Base-by-base conservation (phyloP, 1,139 yeast species). In the Diutina mesorugosa region DNA sequence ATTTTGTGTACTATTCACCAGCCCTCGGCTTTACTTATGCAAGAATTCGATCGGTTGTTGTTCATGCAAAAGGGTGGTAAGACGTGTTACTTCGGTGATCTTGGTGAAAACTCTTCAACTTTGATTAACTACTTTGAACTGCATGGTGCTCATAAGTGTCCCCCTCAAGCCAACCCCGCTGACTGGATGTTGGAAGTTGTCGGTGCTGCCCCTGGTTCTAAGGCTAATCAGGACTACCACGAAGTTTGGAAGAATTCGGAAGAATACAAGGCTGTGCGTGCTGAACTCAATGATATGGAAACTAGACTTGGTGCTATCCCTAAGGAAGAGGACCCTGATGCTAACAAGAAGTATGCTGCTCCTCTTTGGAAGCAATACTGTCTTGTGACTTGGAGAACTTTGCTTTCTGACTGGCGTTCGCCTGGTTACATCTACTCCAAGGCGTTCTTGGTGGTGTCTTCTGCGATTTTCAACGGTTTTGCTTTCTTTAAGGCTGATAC, bases 1-100 rank as follows among this genome's bases (percentile, higher is more conserved):
- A 84, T 87, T 64, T 71, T 87, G 66, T 87, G 93, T 72, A 87
- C 95, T 10, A 87, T 87, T 61, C 95, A 87, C 69, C 95, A 87
- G 69, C 95, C 95, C 58, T 85, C 91, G 4, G 91, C 95, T 51
- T 76, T 85, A 57, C 72, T 87, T 65, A 77, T 87, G 71, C 85
- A 85, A 66, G 88, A 85, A 64, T 88, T 87, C 66, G 95, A 87
- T 65, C 79, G 95, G 60, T 72, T 87, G 60, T 71, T 87, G 61
- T 85, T 87, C 66, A 72, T 87, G 67, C 85, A 84, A 58, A 78
- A 72, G 60, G 95, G 95, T 62, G 63, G 63, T 54, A 56, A 56
- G 56, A 61, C 63, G 32, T 61, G 59, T 26, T 61, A 61, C 58
- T 61, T 61, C 28, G 63, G 63, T 55, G 63, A 61, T 55, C 58